phyloP scores from a whole-genome alignment of 2,329 filamentous ascomycete species.

The Xenosphaeropsis pyriputrescens region DNA sequence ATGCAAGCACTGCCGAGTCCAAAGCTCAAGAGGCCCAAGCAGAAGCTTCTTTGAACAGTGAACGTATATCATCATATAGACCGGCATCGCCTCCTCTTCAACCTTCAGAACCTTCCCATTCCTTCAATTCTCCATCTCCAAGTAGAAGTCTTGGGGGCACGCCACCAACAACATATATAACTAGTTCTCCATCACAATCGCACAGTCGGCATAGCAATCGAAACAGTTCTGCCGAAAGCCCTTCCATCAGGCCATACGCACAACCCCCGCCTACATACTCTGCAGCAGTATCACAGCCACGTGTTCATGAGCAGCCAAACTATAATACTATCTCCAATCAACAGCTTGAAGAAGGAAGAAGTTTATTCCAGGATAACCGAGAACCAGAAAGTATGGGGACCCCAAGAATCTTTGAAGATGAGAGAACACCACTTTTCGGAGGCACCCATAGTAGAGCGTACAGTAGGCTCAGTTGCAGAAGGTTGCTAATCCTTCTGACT shows the following conservation, averaged over 20 bases:
- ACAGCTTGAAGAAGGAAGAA: constrained; percentile 8
- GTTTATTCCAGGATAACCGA: constrained; percentile 2
- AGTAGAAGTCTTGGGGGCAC: not conserved
- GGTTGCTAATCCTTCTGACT: no score
- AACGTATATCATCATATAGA: constrained; percentile 6
- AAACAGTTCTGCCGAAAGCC: no score
- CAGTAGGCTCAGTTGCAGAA: no score
- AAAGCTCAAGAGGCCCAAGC: constrained; percentile 11
- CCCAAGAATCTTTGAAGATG: constrained; percentile 7
- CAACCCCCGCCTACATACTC: constrained; percentile 1
- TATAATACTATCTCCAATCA: constrained; percentile 14
- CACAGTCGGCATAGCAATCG: no score
- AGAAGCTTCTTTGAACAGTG: constrained; percentile 4
- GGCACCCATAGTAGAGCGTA: not conserved
- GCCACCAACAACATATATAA: no score
- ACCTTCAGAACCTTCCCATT: constrained; percentile 6
- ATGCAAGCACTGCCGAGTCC: constrained; percentile 8
- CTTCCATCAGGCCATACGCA: no score
- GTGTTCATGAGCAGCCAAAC: constrained; percentile 1
- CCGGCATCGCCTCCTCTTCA: constrained; percentile 6
- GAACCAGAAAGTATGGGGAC: constrained; percentile 15
- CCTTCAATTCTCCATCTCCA: constrained; percentile 3
- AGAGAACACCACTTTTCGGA: constrained; percentile 9
- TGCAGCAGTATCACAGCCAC: not conserved
- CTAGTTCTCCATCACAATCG: no score